Evolutionary conservation across 148 eudicot species (phyloP).

Genomic region (Nepenthes gracilis): DNA sequence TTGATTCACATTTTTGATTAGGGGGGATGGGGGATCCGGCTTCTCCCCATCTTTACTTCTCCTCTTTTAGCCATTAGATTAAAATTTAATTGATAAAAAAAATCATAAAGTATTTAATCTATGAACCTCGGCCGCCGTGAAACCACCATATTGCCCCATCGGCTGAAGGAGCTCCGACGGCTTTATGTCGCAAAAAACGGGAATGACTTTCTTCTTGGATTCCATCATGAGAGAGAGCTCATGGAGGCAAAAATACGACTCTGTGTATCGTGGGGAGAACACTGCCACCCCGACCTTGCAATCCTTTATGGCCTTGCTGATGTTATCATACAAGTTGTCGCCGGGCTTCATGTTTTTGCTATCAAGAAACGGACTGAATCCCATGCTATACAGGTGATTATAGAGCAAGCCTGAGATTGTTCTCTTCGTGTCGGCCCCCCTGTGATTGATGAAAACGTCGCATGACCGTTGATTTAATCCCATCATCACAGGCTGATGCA

Average conservation of each 20-base stretch:
- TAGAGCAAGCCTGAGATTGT: constrained; percentile 45
- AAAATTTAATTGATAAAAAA: too few species aligned
- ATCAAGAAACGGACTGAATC: constrained; percentile 50
- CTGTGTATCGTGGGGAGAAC: constrained; percentile 52
- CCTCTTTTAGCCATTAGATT: too few species aligned
- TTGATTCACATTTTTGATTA: too few species aligned
- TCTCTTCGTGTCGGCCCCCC: constrained; percentile 55
- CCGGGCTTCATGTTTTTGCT: constrained; percentile 62
- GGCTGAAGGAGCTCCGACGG: constrained; percentile 44
- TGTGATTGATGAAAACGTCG: constrained; percentile 59
- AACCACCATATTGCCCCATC: constrained; percentile 19
- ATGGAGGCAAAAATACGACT: constrained; percentile 59
- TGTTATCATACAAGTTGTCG: constrained; percentile 33
- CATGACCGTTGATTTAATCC: constrained; percentile 7
- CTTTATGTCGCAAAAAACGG: constrained; percentile 53
- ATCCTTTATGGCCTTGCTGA: constrained; percentile 22
- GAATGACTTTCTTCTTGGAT: constrained; percentile 34
- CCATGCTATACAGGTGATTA: constrained; percentile 22
- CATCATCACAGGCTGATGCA: not conserved
- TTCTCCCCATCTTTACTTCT: too few species aligned
- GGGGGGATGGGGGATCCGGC: too few species aligned
- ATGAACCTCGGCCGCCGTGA: constrained; percentile 18
- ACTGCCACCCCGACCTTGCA: constrained; percentile 51
- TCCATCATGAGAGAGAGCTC: constrained; percentile 53
- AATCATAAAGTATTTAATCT: too few species aligned